phyloP scores from a whole-genome alignment of 2,329 filamentous ascomycete species.

The Plectosphaerella plurivora region DNA sequence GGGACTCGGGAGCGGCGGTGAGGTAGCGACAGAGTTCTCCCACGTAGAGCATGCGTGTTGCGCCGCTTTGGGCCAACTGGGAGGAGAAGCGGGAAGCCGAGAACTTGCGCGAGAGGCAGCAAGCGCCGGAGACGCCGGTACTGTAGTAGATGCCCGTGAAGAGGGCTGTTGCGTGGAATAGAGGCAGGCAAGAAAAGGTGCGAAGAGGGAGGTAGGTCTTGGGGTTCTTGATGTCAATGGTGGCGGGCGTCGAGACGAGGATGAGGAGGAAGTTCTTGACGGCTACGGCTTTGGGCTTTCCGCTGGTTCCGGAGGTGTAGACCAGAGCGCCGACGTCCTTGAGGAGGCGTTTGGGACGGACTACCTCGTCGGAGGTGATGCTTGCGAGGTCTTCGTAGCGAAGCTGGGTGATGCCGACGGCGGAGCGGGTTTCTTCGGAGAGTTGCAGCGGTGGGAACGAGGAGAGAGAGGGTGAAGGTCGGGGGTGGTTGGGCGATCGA shows the following conservation, averaged over 20 bases:
- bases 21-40: constrained; percentile 74
- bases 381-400: neutral
- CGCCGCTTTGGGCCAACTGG: constrained; percentile 61
- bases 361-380: neutral
- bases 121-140: constrained; percentile 33
- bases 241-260: constrained; percentile 5
- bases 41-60: constrained; percentile 72
- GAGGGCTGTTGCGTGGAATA: constrained; percentile 72
- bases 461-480: neutral
- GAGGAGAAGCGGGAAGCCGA: constrained; percentile 66
- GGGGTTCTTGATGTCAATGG: neutral
- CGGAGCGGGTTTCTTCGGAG: neutral
- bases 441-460: neutral
- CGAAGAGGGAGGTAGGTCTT: neutral
- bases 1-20: constrained; percentile 58
- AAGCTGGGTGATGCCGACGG: neutral
- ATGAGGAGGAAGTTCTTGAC: constrained; percentile 32
- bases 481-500: neutral
- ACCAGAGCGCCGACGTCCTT: constrained; percentile 43
- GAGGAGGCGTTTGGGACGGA: neutral
- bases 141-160: constrained; percentile 51
- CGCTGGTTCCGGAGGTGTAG: constrained; percentile 73
- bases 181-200: neutral
- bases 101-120: constrained; percentile 64
- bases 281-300: constrained; percentile 67